Conservation (phyloP, 2,329 filamentous ascomycete species). For the Sclerotinia spermophila region DNA sequence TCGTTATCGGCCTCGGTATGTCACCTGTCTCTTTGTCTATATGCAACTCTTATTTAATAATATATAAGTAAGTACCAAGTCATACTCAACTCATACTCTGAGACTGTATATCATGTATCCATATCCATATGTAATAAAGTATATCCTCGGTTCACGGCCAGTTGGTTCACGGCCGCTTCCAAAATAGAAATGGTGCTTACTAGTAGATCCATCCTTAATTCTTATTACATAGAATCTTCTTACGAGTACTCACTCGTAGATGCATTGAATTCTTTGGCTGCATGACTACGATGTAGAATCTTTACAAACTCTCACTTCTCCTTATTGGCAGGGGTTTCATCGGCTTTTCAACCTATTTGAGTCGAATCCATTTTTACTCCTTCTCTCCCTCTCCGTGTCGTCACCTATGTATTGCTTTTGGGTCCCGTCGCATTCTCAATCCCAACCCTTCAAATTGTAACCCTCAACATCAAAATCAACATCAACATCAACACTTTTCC, state of each 20-base stretch:
- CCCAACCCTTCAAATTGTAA: conserved; percentile 1
- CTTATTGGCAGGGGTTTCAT: background rate
- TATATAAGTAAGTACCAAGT: no score
- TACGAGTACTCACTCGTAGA: background rate
- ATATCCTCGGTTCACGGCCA: background rate
- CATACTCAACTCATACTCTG: no score
- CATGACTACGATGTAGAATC: conserved; percentile 4
- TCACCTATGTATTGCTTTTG: background rate
- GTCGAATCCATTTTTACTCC: background rate
- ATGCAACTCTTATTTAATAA: no score
- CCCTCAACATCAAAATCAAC: conserved; percentile 10
- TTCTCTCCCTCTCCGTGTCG: conserved; percentile 5
- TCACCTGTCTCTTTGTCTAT: no score
- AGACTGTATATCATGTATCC: background rate
- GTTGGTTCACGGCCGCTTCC: background rate
- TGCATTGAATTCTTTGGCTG: background rate
- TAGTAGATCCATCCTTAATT: background rate
- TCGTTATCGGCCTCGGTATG: no score
- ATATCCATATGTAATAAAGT: background rate
- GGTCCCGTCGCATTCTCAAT: background rate
- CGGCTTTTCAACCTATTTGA: background rate
- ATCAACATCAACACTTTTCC: background rate
- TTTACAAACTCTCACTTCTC: background rate
- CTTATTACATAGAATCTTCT: no score
- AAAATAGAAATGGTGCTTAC: background rate